A percentile compares a stretch with the other conserved stretches of the same genome.
Evolutionary conservation across 805 yeast species (phyloP).

Genomic region (Saccharomycopsis javanensis): DNA sequence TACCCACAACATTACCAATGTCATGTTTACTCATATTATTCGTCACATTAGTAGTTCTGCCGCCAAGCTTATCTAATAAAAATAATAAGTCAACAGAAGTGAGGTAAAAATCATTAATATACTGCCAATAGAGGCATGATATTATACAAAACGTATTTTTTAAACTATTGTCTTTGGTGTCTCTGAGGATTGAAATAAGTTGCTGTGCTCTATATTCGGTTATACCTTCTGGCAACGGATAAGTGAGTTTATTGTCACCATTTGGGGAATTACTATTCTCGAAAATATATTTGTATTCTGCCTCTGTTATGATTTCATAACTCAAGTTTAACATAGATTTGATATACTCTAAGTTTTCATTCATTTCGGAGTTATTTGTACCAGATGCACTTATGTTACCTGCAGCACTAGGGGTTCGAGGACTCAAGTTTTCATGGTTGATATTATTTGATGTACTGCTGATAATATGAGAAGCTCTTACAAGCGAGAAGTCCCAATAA

Average conservation of each 20-base stretch:
- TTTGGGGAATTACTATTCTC: conserved; percentile 20
- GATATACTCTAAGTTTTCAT: conserved; percentile 16
- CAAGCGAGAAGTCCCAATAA: conserved; percentile 24
- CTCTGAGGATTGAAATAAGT: conserved; percentile 29
- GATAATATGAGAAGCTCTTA: conserved; percentile 24
- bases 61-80: conserved; percentile 34
- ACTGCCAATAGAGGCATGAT: conserved; percentile 47
- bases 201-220: conserved; percentile 1
- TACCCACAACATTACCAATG: not conserved
- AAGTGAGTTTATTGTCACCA: not conserved
- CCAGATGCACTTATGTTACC: not conserved
- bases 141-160: conserved; percentile 32
- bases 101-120: conserved; percentile 35
- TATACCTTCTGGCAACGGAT: not conserved
- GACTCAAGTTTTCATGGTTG: not conserved
- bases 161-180: conserved; percentile 25
- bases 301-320: conserved; percentile 13
- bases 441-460: conserved; percentile 21
- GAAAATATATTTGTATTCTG: conserved; percentile 24
- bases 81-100: conserved; percentile 52
- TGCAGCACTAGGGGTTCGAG: not conserved
- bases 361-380: not conserved
- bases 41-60: conserved; percentile 14
- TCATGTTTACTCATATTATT: conserved; percentile 7
- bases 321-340: conserved; percentile 12